Percentiles rank a stretch among this genome's conserved stretches.
phyloP scores from a whole-genome alignment of 306 rosid genomes.

The Carpinus fangiana region DNA sequence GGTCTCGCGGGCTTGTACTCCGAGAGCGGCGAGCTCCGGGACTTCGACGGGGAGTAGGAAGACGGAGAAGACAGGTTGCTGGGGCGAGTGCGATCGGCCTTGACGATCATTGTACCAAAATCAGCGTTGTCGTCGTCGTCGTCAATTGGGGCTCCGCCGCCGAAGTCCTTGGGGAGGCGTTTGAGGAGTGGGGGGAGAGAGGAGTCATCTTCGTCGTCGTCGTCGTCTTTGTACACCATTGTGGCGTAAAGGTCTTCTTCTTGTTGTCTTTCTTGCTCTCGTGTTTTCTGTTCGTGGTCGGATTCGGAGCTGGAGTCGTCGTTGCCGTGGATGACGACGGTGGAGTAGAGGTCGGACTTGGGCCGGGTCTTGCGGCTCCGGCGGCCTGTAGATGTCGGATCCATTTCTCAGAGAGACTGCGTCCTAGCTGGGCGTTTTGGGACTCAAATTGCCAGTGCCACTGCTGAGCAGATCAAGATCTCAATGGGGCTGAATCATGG shows the following conservation, averaged over 20 bases:
- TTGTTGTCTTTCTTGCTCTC: slow-evolving; percentile 4
- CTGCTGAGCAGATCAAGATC: background rate
- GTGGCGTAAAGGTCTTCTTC: slow-evolving; percentile 69
- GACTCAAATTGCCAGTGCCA: slow-evolving; percentile 1
- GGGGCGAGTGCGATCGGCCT: slow-evolving; percentile 50
- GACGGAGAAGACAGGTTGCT: slow-evolving; percentile 46
- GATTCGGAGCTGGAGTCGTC: slow-evolving; percentile 38
- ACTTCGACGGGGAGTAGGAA: slow-evolving; percentile 18
- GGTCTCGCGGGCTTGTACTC: slow-evolving; percentile 26
- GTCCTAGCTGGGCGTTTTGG: slow-evolving; percentile 11
- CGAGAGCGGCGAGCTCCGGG: too few relatives aligned
- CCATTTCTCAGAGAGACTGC: slow-evolving; percentile 45
- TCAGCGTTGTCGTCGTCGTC: slow-evolving; percentile 69
- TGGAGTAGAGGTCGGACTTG: slow-evolving; percentile 68
- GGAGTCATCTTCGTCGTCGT: slow-evolving; percentile 63
- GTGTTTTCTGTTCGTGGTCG: slow-evolving; percentile 10
- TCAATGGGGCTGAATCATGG: background rate
- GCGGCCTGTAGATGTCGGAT: slow-evolving; percentile 46
- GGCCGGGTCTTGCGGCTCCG: slow-evolving; percentile 48
- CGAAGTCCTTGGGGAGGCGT: slow-evolving; percentile 93
- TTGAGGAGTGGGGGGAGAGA: slow-evolving; percentile 93
- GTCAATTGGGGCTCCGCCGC: slow-evolving; percentile 83
- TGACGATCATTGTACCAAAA: slow-evolving; percentile 76
- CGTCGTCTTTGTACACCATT: slow-evolving; percentile 72
- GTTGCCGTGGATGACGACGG: slow-evolving; percentile 69